Evolutionary conservation across 75 land plant genomes (phyloP).

Genomic region (Cunninghamia lanceolata): DNA sequence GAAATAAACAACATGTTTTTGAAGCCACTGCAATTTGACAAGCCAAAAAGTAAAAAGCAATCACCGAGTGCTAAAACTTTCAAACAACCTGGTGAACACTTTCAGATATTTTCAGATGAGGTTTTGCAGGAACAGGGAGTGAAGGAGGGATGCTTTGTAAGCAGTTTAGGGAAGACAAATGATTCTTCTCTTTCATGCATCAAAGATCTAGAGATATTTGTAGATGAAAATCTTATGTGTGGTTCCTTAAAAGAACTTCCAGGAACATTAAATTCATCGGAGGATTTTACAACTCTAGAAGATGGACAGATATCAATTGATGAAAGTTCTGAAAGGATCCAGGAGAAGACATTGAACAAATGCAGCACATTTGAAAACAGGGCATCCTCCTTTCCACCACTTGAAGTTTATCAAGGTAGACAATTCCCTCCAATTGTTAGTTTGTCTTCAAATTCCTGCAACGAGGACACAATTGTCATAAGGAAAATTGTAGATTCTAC

Average conservation of each 20-base stretch:
- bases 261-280: not conserved
- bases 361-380: constrained; percentile 17
- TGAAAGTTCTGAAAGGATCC: not conserved
- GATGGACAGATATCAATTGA: constrained; percentile 14
- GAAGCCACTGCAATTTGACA: constrained; percentile 52
- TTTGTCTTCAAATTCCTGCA: not conserved
- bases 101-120: constrained; percentile 56
- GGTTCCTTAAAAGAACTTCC: not conserved
- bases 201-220: constrained; percentile 16
- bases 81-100: constrained; percentile 1
- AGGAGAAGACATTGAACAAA: constrained; percentile 5
- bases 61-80: not conserved
- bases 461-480: constrained; percentile 62
- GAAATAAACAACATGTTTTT: constrained; percentile 84
- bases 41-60: constrained; percentile 1
- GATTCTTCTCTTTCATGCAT: constrained; percentile 2
- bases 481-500: constrained; percentile 53
- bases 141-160: not conserved
- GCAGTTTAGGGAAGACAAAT: not conserved
- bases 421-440: not conserved
- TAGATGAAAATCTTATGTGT: constrained; percentile 21
- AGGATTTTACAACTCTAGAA: not conserved
- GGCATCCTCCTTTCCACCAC: not conserved
- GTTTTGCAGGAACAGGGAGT: constrained; percentile 11
- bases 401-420: not conserved